Evolutionary conservation across 176 grass and related monocot genomes (phyloP).

Genomic region (Hyparrhenia diplandra): DNA sequence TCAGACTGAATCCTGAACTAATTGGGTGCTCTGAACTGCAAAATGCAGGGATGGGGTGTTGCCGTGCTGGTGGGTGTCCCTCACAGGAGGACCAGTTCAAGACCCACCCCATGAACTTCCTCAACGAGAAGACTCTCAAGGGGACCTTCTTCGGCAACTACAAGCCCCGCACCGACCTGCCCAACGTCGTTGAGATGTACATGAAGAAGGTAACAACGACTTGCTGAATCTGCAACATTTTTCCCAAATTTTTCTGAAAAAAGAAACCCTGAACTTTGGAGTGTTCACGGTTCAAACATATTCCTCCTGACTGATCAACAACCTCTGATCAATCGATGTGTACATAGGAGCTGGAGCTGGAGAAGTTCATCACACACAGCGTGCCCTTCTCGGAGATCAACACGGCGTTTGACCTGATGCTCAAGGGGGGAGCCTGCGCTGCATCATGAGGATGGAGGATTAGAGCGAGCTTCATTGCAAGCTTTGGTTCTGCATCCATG

Average conservation of each 20-base stretch:
- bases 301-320: too few species aligned
- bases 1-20: neutral
- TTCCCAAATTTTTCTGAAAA: neutral
- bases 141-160: conserved; percentile 96
- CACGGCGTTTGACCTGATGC: conserved; percentile 89
- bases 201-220: conserved; percentile 57
- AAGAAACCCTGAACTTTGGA: too few species aligned
- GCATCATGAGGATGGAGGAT: conserved; percentile 76
- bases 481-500: neutral
- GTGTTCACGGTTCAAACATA: too few species aligned
- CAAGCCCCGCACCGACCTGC: conserved; percentile 65
- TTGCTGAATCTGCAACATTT: too few species aligned
- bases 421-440: conserved; percentile 75
- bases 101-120: conserved; percentile 72
- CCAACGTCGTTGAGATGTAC: conserved; percentile 81
- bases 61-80: conserved; percentile 82
- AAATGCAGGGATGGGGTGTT: conserved; percentile 77
- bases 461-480: conserved; percentile 22
- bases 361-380: conserved; percentile 94
- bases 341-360: conserved; percentile 76
- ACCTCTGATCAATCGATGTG: too few species aligned
- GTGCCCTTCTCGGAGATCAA: conserved; percentile 88
- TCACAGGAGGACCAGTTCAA: conserved; percentile 71
- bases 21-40: neutral
- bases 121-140: conserved; percentile 78